Conservation (phyloP, 140 eudicot genomes). For the Cichorium intybus region DNA sequence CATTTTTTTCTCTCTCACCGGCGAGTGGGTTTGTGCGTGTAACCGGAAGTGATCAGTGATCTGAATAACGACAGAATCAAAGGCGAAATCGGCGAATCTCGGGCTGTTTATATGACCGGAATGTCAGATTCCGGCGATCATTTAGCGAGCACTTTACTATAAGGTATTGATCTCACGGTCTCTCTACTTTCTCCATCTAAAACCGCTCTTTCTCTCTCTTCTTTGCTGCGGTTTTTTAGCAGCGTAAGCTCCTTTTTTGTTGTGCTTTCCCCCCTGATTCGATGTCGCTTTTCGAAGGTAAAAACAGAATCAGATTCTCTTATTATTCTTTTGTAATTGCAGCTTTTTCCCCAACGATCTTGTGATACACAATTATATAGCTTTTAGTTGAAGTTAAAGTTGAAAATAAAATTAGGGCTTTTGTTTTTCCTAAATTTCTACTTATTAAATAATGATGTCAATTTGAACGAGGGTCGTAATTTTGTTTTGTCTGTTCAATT, state of each 20-base stretch:
- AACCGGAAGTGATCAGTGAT: constrained; percentile 14
- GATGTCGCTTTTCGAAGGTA: constrained; percentile 40
- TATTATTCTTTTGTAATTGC: constrained; percentile 26
- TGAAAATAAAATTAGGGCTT: constrained; percentile 23
- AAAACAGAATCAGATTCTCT: constrained; percentile 43
- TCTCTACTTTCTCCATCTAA: constrained; percentile 15
- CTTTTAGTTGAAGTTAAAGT: constrained; percentile 15
- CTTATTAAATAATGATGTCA: constrained; percentile 16
- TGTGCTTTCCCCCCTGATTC: constrained; percentile 6
- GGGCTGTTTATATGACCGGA: constrained; percentile 38
- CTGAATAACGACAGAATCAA: constrained; percentile 10
- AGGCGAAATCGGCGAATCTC: constrained; percentile 29
- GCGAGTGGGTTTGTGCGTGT: constrained; percentile 12
- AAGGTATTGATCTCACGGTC: constrained; percentile 30
- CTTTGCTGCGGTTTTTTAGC: constrained; percentile 12
- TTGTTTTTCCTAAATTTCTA: neutral
- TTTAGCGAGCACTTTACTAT: neutral
- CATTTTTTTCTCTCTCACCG: constrained; percentile 15
- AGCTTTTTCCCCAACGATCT: constrained; percentile 26
- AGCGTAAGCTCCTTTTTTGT: constrained; percentile 13
- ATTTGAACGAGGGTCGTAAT: constrained; percentile 15
- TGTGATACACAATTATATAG: constrained; percentile 7
- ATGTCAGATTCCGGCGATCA: constrained; percentile 30
- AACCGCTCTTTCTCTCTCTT: constrained; percentile 2
- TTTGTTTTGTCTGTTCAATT: constrained; percentile 30